Evolutionary conservation across 2,329 filamentous ascomycete genomes (phyloP).

Genomic region (Sporothrix euskadiensis): DNA sequence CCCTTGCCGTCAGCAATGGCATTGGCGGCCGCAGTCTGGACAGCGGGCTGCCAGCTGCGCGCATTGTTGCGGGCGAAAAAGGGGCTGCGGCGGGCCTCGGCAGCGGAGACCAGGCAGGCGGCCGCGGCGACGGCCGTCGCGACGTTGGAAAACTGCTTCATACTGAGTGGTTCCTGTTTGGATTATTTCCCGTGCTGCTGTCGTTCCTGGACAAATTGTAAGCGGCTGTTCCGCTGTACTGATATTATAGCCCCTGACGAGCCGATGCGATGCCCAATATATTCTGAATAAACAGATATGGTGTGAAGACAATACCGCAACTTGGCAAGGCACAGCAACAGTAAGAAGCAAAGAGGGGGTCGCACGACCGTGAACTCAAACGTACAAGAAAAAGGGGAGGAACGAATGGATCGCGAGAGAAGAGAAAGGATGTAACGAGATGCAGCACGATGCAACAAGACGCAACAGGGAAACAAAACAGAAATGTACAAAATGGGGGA

Average conservation of each 20-base stretch:
- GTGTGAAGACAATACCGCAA: not conserved
- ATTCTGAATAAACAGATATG: not conserved
- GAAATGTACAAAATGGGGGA: not conserved
- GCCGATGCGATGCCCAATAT: not conserved
- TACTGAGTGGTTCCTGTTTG: not conserved
- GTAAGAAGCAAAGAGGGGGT: not conserved
- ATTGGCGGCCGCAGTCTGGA: constrained; percentile 32
- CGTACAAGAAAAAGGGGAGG: not conserved
- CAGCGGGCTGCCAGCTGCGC: constrained; percentile 35
- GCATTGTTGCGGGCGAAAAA: constrained; percentile 28
- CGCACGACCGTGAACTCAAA: not conserved
- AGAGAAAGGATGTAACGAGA: not conserved
- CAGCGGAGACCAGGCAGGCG: constrained; percentile 7
- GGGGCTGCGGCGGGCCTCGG: constrained; percentile 18
- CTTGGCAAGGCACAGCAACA: not conserved
- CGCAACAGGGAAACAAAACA: not conserved
- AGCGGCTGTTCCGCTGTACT: not conserved
- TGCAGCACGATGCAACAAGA: not conserved
- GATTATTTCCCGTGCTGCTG: not conserved
- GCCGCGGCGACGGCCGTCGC: constrained; percentile 5
- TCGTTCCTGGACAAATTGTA: not conserved
- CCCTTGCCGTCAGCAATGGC: not conserved
- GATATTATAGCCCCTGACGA: not conserved
- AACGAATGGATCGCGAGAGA: not conserved
- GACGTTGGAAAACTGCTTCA: constrained; percentile 6